Evolutionary conservation across 163 green algal genomes (phyloP), one percentile per base, ranked within the genome.

Genomic region (Coccomyxa subellipsoidea): DNA sequence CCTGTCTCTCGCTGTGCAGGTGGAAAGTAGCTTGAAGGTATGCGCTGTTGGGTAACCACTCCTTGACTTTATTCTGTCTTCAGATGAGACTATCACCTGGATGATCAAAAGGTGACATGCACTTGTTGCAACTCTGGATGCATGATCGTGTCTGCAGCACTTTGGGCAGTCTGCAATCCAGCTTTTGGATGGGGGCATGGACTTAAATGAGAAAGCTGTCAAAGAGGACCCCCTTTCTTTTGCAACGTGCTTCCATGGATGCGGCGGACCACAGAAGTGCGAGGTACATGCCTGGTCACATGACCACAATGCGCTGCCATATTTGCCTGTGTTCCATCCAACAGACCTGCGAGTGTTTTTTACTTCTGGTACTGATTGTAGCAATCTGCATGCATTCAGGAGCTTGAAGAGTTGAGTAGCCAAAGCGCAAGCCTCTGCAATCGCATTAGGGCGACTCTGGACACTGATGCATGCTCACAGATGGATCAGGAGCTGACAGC

Each of bases 111-210:
- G n/a, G n/a, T n/a, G n/a, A n/a, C n/a, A n/a, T n/a, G n/a, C n/a
- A n/a, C n/a, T n/a, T n/a, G n/a, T n/a, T n/a, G n/a, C n/a, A n/a
- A n/a, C n/a, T n/a, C n/a, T n/a, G n/a, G n/a, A n/a, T 59, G 4
- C 47, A 59, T 59, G 47, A 27, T 27, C 66, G 29, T 0, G 32
- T 73, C 21, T 73, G 66, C 66, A 73, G 66, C 66, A 36, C 27
- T 73, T 73, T 73, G 66, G 66, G 27, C 27, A 73, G 66, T 73
- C 66, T 12, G 66, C 66, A 32, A 73, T 73, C n/a, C 29, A 34
- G 27, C 8, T 73, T 18, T n/a, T 73, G 27, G 66, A 73, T 73
- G 66, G 66, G 10, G 66, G 66, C 5, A 27, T 73, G 66, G 66
- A 73, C 66, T 35, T 36, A 8, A n/a, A 34, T 34, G n/a, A 34